phyloP scores from a whole-genome alignment of 2,329 filamentous ascomycete species.

The Raffaelea deltoideospora region DNA sequence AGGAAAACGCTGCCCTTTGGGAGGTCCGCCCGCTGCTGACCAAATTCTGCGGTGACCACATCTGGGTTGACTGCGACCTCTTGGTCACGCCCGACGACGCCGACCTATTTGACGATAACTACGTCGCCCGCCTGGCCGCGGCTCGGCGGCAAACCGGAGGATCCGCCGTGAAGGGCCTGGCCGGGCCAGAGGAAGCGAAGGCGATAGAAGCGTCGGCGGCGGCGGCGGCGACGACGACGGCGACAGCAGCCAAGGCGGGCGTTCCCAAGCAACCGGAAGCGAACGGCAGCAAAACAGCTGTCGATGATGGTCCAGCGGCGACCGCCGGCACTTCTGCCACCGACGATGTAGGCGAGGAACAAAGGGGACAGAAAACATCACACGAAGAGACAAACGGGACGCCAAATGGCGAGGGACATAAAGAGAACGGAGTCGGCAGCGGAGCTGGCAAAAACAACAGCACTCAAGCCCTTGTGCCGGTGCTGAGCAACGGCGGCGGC shows the following conservation, averaged over 20 bases:
- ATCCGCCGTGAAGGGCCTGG: no score
- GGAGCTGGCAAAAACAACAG: no score
- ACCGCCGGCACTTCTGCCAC: no score
- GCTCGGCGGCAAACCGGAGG: no score
- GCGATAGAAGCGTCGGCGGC: background rate
- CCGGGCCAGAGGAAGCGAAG: no score
- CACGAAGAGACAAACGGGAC: background rate
- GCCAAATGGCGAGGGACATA: background rate
- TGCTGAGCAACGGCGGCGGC: background rate
- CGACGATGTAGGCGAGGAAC: no score
- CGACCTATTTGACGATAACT: constrained; percentile 35
- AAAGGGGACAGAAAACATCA: no score
- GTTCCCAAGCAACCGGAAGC: background rate
- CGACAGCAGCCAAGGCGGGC: background rate
- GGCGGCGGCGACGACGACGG: background rate
- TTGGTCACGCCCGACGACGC: constrained; percentile 42
- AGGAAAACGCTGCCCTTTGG: constrained; percentile 59
- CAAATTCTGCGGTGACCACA: constrained; percentile 59
- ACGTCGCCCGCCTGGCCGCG: constrained; percentile 17
- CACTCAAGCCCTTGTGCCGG: background rate
- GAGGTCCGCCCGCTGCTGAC: constrained; percentile 61
- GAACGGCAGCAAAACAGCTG: background rate
- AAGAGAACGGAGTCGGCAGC: no score
- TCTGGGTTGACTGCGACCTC: constrained; percentile 46
- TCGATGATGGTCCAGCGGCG: background rate